phyloP scores from a whole-genome alignment of 352 stramenopile genomes.

The Globisporangium perplexum region DNA sequence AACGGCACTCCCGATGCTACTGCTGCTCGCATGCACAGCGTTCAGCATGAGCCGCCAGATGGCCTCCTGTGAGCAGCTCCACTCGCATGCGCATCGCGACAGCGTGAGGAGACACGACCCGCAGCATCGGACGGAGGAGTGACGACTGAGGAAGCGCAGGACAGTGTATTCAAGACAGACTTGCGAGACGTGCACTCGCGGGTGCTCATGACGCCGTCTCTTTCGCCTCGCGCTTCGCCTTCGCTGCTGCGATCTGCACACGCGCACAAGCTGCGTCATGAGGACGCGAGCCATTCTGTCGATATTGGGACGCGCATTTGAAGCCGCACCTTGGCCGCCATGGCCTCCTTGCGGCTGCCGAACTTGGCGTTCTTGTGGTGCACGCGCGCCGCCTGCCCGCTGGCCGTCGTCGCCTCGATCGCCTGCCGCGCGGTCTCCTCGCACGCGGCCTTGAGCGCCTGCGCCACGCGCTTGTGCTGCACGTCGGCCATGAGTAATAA shows the following conservation, averaged over 20 bases:
- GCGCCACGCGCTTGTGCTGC: slow-evolving; percentile 60
- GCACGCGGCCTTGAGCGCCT: slow-evolving; percentile 72
- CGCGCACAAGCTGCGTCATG: slow-evolving; percentile 1
- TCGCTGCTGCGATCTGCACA: slow-evolving; percentile 64
- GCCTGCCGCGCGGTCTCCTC: slow-evolving; percentile 79
- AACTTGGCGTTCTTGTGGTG: slow-evolving; percentile 87
- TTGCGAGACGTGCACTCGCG: not conserved
- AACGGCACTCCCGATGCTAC: too few species aligned
- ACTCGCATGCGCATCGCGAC: too few species aligned
- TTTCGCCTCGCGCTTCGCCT: slow-evolving; percentile 67
- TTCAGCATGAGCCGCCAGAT: too few species aligned
- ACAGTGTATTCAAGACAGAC: too few species aligned
- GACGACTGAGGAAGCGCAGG: too few species aligned
- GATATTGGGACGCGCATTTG: not conserved
- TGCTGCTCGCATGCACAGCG: too few species aligned
- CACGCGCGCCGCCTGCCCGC: slow-evolving; percentile 62
- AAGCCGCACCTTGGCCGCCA: slow-evolving; percentile 56
- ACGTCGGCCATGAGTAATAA: slow-evolving; percentile 69
- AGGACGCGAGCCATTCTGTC: not conserved
- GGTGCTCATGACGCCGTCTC: slow-evolving; percentile 1
- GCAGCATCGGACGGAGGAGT: too few species aligned
- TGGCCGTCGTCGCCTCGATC: slow-evolving; percentile 62
- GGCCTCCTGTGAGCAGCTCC: too few species aligned
- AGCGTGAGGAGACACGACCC: too few species aligned
- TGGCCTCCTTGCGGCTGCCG: slow-evolving; percentile 71